Percentiles rank a stretch among this genome's conserved stretches.
Conservation (phyloP, 164 flowering plant species). For the Piper longum region DNA sequence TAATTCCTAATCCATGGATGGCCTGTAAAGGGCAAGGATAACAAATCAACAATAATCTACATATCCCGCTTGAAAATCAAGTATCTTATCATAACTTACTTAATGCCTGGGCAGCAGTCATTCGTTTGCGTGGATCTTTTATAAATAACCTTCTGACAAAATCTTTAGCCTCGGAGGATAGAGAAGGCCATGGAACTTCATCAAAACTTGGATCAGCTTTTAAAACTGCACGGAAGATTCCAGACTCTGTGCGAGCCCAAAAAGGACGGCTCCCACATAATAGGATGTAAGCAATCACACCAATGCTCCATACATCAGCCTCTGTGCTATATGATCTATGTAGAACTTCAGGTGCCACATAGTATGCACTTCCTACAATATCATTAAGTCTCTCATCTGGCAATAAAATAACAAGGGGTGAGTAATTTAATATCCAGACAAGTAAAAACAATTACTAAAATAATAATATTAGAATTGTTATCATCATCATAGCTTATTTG, state of each 20-base stretch:
- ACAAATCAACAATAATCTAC: background rate
- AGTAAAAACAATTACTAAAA: no score
- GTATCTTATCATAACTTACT: constrained; percentile 29
- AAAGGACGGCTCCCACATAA: constrained; percentile 97
- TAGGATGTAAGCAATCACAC: constrained; percentile 91
- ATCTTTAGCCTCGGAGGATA: constrained; percentile 73
- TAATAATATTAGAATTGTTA: no score
- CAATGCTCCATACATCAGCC: constrained; percentile 97
- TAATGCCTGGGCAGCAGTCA: constrained; percentile 84
- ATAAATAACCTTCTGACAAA: constrained; percentile 69
- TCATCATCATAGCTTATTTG: no score
- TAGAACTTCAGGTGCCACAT: constrained; percentile 96
- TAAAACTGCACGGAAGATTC: constrained; percentile 73
- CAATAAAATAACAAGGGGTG: constrained; percentile 10
- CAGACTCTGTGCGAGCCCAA: constrained; percentile 97
- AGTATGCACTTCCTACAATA: constrained; percentile 98
- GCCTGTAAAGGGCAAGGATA: constrained; percentile 36
- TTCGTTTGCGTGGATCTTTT: constrained; percentile 72
- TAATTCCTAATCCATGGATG: constrained; percentile 79
- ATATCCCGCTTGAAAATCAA: background rate
- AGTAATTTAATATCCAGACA: background rate
- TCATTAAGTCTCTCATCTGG: constrained; percentile 95
- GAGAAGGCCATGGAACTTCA: constrained; percentile 79
- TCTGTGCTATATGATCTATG: constrained; percentile 84
- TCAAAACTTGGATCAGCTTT: constrained; percentile 88